phyloP scores from a whole-genome alignment of 306 rosid species.

The Cicer judaicum region DNA sequence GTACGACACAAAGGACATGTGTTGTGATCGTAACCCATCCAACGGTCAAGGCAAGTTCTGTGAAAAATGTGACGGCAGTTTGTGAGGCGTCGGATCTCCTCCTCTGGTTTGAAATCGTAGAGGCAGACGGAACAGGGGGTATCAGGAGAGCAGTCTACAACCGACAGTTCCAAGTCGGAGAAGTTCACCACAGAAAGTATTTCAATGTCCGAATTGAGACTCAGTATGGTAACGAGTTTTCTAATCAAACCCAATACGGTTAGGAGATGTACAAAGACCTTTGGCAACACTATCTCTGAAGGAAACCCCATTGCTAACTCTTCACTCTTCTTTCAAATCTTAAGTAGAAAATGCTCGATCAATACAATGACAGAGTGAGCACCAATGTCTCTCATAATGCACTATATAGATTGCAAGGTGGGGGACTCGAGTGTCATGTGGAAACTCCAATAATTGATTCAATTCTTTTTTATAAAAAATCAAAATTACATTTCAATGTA shows the following conservation, averaged over 20 bases:
- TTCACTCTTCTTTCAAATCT: no score
- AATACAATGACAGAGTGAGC: neutral
- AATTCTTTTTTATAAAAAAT: neutral
- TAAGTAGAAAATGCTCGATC: neutral
- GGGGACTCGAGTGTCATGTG: neutral
- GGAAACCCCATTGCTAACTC: no score
- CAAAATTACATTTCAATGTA: no score
- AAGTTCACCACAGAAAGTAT: constrained; percentile 67
- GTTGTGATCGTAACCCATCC: constrained; percentile 84
- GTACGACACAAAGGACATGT: constrained; percentile 90
- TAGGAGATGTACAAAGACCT: constrained; percentile 61
- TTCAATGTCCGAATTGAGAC: constrained; percentile 72
- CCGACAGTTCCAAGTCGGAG: constrained; percentile 52
- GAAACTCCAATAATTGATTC: constrained; percentile 44
- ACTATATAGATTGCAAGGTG: constrained; percentile 41
- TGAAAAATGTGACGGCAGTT: constrained; percentile 92
- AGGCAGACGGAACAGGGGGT: constrained; percentile 75
- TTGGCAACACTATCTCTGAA: constrained; percentile 69
- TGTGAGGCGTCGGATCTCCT: constrained; percentile 73
- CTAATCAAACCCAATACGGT: constrained; percentile 61
- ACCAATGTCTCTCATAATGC: neutral
- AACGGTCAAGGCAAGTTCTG: constrained; percentile 78
- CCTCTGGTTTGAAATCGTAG: constrained; percentile 70
- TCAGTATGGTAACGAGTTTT: constrained; percentile 47
- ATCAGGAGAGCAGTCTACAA: constrained; percentile 55